These are phyloP conservation scores for Elongisporangium anandrum DNA, from an alignment of 352 stramenopile genomes.

Conservation along the genomic window DNA sequence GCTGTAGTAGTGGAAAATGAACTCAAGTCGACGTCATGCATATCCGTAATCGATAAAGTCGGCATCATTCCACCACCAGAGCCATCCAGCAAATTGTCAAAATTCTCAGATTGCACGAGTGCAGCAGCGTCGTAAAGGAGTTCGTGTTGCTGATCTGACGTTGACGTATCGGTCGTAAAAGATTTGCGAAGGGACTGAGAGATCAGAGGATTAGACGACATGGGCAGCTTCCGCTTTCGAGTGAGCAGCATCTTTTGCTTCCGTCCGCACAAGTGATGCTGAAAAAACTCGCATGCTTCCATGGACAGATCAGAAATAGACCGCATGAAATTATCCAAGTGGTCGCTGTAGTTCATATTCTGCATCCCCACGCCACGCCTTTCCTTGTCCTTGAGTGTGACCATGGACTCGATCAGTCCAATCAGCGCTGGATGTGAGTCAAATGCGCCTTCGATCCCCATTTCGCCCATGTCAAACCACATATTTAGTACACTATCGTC, in stretches of 20 bases:
- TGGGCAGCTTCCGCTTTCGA: constrained; percentile 26
- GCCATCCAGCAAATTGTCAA: constrained; percentile 18
- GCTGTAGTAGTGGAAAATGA: constrained; percentile 18
- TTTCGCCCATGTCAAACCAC: constrained; percentile 64
- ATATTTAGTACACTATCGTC: constrained; percentile 36
- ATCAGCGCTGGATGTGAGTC: constrained; percentile 57
- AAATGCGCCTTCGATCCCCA: constrained; percentile 61
- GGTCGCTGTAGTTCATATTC: constrained; percentile 74
- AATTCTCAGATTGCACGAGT: constrained; percentile 10
- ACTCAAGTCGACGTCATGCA: constrained; percentile 53
- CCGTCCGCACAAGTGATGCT: constrained; percentile 59
- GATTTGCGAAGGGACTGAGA: neutral
- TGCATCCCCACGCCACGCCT: constrained; percentile 67
- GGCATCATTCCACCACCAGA: constrained; percentile 33
- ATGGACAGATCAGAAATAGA: constrained; percentile 48
- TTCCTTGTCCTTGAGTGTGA: constrained; percentile 74
- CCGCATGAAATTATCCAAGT: constrained; percentile 66
- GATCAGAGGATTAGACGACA: neutral
- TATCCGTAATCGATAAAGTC: constrained; percentile 53
- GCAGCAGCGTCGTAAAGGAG: constrained; percentile 13
- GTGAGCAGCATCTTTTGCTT: constrained; percentile 41
- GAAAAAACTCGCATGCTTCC: constrained; percentile 67
- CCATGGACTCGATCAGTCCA: constrained; percentile 64
- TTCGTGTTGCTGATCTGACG: constrained; percentile 5
- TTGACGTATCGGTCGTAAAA: neutral